A percentile compares a stretch with the other conserved stretches of the same genome.
phyloP scores from a whole-genome alignment of 768 basidiomycete species.

The Russula compacta region DNA sequence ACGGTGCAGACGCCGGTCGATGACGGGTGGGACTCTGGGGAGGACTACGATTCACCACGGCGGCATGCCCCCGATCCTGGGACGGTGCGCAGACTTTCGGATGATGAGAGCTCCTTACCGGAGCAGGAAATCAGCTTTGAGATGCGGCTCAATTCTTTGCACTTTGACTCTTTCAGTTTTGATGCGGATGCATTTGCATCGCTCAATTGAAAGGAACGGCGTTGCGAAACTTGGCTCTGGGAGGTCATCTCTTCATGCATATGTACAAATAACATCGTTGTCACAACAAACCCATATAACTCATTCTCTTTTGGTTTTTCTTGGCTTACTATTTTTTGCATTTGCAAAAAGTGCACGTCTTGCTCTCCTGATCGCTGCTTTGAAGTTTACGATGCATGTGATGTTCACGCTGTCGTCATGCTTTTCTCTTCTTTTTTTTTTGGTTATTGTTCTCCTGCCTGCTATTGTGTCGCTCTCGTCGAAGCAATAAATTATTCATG shows the following conservation, averaged over 20 bases:
- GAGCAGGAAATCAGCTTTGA: conserved; percentile 42
- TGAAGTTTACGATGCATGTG: background rate
- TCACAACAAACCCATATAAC: conserved; percentile 6
- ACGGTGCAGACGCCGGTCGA: conserved; percentile 3
- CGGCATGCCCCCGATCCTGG: background rate
- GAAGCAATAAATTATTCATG: conserved; percentile 9
- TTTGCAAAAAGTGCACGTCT: background rate
- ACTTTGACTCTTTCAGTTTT: conserved; percentile 64
- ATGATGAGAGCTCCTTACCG: background rate
- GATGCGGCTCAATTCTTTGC: conserved; percentile 63
- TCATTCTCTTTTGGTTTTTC: background rate
- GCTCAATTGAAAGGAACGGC: background rate
- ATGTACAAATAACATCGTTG: conserved; percentile 12
- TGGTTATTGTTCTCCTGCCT: background rate
- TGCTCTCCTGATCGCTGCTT: background rate
- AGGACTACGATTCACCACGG: conserved; percentile 16
- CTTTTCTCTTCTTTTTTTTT: background rate
- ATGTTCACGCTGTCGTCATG: conserved; percentile 9
- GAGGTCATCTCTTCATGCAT: background rate
- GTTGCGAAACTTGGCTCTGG: background rate
- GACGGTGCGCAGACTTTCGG: background rate
- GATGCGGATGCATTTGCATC: conserved; percentile 47
- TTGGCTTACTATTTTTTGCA: background rate
- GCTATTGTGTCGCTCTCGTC: background rate
- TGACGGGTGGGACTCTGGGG: conserved; percentile 12